These are phyloP conservation scores for Brassica napus DNA, from an alignment of 345 rosid genomes.

Conservation along the genomic window Da-Ae NC_063438.1:5548001-5548500, in stretches of 20 bases:
- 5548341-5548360: slow-evolving; percentile 86
- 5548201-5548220: background rate
- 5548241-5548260: slow-evolving; percentile 95
- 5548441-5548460: slow-evolving; percentile 88
- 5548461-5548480: slow-evolving; percentile 97
- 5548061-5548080: slow-evolving; percentile 69
- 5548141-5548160: slow-evolving; percentile 93
- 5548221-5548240: slow-evolving; percentile 66
- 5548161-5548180: slow-evolving; percentile 11
- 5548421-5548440: slow-evolving; percentile 80
- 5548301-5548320: slow-evolving; percentile 84
- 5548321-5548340: slow-evolving; percentile 88
- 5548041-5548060: slow-evolving; percentile 64
- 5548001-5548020: slow-evolving; percentile 81
- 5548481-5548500: slow-evolving; percentile 77
- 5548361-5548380: slow-evolving; percentile 63
- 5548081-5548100: slow-evolving; percentile 98
- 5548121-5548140: slow-evolving; percentile 94
- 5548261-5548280: slow-evolving; percentile 87
- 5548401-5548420: slow-evolving; percentile 97
- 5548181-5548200: background rate
- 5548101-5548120: slow-evolving; percentile 80
- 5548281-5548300: slow-evolving; percentile 85
- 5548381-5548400: slow-evolving; percentile 88
- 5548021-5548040: slow-evolving; percentile 90